These are phyloP conservation scores for Pyrenochaeta sp. DNA, from an alignment of 2,329 filamentous ascomycete species.

Conservation along the genomic window DNA sequence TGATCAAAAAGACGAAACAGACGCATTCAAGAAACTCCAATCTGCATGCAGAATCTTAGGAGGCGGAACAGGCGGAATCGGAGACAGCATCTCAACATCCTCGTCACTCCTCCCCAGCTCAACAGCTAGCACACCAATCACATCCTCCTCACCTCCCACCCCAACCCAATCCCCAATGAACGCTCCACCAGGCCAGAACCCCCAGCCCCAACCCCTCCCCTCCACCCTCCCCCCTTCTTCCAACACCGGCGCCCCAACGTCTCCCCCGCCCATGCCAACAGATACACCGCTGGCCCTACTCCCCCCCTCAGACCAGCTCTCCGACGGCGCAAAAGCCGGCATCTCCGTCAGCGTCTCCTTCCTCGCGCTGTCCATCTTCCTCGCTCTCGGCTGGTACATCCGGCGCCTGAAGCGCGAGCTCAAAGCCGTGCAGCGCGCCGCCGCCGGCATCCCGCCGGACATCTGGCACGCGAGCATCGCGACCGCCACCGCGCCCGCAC, in stretches of 20 bases:
- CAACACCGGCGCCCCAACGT: not conserved
- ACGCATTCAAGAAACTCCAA: conserved; percentile 12
- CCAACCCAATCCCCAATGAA: not conserved
- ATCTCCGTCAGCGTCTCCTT: conserved; percentile 24
- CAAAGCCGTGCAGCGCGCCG: conserved; percentile 20
- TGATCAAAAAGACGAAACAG: conserved; percentile 5
- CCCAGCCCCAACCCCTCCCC: not conserved
- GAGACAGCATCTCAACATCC: too few species aligned
- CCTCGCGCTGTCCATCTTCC: conserved; percentile 19
- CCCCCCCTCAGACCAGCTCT: conserved; percentile 17
- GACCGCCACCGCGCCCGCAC: conserved; percentile 8
- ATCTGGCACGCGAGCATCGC: conserved; percentile 12
- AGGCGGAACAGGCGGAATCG: not conserved
- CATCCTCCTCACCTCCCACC: not conserved
- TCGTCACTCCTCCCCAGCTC: too few species aligned
- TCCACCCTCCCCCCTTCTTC: conserved; percentile 1
- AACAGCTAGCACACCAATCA: not conserved
- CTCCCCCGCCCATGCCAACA: conserved; percentile 12
- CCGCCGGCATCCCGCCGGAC: conserved; percentile 18
- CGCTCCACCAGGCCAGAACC: not conserved
- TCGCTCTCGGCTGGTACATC: conserved; percentile 31
- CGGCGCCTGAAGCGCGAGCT: conserved; percentile 32
- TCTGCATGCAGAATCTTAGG: conserved; percentile 7
- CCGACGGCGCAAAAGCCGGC: conserved; percentile 31
- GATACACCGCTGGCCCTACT: conserved; percentile 16